phyloP scores from a whole-genome alignment of 2,329 filamentous ascomycete genomes.

The Juglanconis juglandina region DNA sequence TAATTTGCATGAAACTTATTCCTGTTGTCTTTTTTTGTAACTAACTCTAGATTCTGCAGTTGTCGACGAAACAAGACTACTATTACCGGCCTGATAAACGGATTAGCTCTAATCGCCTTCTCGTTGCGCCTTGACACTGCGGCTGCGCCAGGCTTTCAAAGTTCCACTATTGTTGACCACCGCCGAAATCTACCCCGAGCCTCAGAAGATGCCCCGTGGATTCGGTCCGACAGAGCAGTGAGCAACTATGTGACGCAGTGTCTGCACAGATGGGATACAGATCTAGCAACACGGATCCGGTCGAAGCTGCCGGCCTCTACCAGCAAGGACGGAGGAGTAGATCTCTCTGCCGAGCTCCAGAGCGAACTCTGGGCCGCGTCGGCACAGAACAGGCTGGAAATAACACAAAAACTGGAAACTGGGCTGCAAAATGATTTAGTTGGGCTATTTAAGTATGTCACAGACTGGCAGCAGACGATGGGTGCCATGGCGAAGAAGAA shows the following conservation, averaged over 20 bases:
- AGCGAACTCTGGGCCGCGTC: slow-evolving; percentile 29
- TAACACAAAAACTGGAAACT: slow-evolving; percentile 24
- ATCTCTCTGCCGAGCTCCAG: slow-evolving; percentile 29
- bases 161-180: slow-evolving; percentile 17
- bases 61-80: slow-evolving; percentile 19
- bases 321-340: not conserved
- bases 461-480: slow-evolving; percentile 32
- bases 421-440: slow-evolving; percentile 31
- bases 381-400: slow-evolving; percentile 25
- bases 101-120: slow-evolving; percentile 17
- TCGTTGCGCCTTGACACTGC: slow-evolving; percentile 6
- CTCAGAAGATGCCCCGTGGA: slow-evolving; percentile 13
- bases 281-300: slow-evolving; percentile 24
- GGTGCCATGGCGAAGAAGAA: slow-evolving; percentile 25
- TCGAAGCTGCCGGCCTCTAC: slow-evolving; percentile 20
- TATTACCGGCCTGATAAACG: slow-evolving; percentile 17
- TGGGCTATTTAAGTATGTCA: slow-evolving; percentile 31
- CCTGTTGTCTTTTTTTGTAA: not conserved
- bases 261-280: slow-evolving; percentile 21
- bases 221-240: slow-evolving; percentile 10
- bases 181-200: slow-evolving; percentile 16
- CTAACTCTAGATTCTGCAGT: not conserved
- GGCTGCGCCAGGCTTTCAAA: slow-evolving; percentile 15
- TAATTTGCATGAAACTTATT: not conserved
- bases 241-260: slow-evolving; percentile 13